These are phyloP conservation scores for Halophytophthora batemanensis DNA, from an alignment of 352 stramenopile genomes.

Conservation along the genomic window DNA sequence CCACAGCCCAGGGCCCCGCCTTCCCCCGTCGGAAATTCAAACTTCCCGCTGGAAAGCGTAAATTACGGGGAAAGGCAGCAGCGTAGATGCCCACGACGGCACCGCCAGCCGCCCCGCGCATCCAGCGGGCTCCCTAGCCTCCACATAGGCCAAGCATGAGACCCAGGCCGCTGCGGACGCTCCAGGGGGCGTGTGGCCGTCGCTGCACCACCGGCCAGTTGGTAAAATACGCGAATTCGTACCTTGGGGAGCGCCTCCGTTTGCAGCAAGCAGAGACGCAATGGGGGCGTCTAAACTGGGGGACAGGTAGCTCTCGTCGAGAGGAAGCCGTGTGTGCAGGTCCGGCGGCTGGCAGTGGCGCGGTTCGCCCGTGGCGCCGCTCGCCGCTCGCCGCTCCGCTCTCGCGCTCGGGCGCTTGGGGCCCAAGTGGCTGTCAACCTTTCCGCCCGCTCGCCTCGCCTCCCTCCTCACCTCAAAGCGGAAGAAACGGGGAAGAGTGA, in stretches of 20 bases:
- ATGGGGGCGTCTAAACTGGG: slow-evolving; percentile 6
- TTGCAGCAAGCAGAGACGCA: slow-evolving; percentile 23
- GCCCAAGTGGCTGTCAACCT: neutral
- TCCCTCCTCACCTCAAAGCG: slow-evolving; percentile 1
- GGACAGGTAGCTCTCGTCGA: slow-evolving; percentile 12
- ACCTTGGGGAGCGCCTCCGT: slow-evolving; percentile 19
- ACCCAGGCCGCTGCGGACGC: neutral
- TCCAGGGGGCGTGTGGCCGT: neutral
- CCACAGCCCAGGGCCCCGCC: no score
- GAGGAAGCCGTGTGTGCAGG: slow-evolving; percentile 35
- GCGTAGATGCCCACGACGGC: no score
- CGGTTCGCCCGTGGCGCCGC: neutral
- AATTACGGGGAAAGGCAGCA: no score
- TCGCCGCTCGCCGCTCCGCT: slow-evolving; percentile 10
- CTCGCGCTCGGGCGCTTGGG: slow-evolving; percentile 10
- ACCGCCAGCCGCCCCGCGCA: neutral
- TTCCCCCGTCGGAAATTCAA: no score
- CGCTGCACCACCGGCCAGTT: slow-evolving; percentile 7
- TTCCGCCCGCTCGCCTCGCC: slow-evolving; percentile 6
- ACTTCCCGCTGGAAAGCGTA: no score
- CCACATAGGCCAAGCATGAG: neutral
- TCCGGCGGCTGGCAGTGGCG: neutral
- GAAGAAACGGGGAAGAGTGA: slow-evolving; percentile 16
- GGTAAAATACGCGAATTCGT: slow-evolving; percentile 37
- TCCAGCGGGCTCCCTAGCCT: neutral